Evolutionary conservation across 2,329 filamentous ascomycete species (phyloP).

Genomic region (Talaromyces piceae): DNA sequence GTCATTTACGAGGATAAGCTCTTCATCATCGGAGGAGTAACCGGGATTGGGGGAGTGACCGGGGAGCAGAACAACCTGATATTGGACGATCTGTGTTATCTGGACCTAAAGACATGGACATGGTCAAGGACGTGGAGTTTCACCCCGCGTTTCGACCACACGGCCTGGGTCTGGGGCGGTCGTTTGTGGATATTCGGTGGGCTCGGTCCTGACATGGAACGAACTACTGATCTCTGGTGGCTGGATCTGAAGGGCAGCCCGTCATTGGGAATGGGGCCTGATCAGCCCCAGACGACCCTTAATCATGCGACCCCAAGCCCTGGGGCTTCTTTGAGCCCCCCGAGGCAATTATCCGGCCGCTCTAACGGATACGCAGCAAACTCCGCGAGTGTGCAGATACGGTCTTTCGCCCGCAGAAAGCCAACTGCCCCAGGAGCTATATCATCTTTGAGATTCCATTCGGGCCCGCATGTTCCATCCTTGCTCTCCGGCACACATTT

Average conservation of each 20-base stretch:
- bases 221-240: conserved; percentile 95
- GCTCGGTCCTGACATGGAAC: conserved; percentile 92
- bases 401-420: conserved; percentile 43
- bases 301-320: conserved; percentile 31
- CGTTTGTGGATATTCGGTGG: conserved; percentile 96
- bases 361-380: conserved; percentile 63
- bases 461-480: conserved; percentile 75
- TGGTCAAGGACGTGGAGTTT: conserved; percentile 97
- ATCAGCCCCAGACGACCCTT: conserved; percentile 32
- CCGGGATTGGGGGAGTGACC: conserved; percentile 85
- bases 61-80: conserved; percentile 78
- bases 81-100: conserved; percentile 90
- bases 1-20: conserved; percentile 94
- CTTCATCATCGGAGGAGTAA: conserved; percentile 93
- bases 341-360: conserved; percentile 29
- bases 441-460: conserved; percentile 82
- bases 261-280: conserved; percentile 66
- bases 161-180: conserved; percentile 86
- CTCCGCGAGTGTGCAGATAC: conserved; percentile 54
- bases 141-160: conserved; percentile 89
- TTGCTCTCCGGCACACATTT: conserved; percentile 91
- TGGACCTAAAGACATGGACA: conserved; percentile 94
- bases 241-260: conserved; percentile 86
- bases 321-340: conserved; percentile 29
- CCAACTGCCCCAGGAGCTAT: conserved; percentile 73